Percentiles rank a stretch among this genome's conserved stretches.
phyloP scores from a whole-genome alignment of 2,329 filamentous ascomycete species.

The Parastagonospora nodorum region DNA sequence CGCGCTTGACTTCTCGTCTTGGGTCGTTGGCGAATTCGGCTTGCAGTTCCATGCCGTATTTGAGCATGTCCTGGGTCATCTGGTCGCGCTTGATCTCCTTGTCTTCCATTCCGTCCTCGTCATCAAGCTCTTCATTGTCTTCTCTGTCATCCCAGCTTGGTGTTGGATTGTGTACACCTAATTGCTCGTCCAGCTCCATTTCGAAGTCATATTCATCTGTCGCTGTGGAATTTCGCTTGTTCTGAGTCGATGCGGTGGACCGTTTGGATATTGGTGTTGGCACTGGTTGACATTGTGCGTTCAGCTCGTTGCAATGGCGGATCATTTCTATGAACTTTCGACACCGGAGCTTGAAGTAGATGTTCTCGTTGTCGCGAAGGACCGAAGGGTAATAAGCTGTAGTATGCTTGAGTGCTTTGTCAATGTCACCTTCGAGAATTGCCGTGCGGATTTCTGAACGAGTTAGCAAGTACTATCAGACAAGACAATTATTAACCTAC shows the following conservation, averaged over 20 bases:
- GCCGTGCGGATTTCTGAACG: slow-evolving; percentile 77
- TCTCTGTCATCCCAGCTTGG: slow-evolving; percentile 34
- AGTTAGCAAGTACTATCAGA: slow-evolving; percentile 9
- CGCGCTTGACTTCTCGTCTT: slow-evolving; percentile 70
- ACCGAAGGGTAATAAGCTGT: slow-evolving; percentile 79
- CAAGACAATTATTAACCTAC: slow-evolving; percentile 56
- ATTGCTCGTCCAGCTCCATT: slow-evolving; percentile 62
- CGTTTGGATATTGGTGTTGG: slow-evolving; percentile 36
- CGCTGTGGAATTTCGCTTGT: slow-evolving; percentile 46
- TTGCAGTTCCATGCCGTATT: slow-evolving; percentile 79
- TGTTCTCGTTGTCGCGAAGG: slow-evolving; percentile 77
- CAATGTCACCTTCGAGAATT: slow-evolving; percentile 90
- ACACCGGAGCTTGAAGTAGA: slow-evolving; percentile 86
- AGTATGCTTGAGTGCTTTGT: slow-evolving; percentile 83
- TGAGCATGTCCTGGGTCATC: slow-evolving; percentile 71
- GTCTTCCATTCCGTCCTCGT: slow-evolving; percentile 41
- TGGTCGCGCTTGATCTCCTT: slow-evolving; percentile 42
- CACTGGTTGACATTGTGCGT: slow-evolving; percentile 36
- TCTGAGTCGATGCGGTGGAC: slow-evolving; percentile 29
- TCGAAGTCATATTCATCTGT: slow-evolving; percentile 60
- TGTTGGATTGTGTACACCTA: slow-evolving; percentile 42
- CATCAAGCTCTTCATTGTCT: slow-evolving; percentile 47
- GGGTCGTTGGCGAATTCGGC: slow-evolving; percentile 76
- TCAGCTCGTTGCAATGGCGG: slow-evolving; percentile 48
- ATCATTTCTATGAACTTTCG: slow-evolving; percentile 92